A percentile compares a stretch with the other conserved stretches of the same genome.
phyloP scores from a whole-genome alignment of 345 rosid species.

The Streptanthus diversifolius region DNA sequence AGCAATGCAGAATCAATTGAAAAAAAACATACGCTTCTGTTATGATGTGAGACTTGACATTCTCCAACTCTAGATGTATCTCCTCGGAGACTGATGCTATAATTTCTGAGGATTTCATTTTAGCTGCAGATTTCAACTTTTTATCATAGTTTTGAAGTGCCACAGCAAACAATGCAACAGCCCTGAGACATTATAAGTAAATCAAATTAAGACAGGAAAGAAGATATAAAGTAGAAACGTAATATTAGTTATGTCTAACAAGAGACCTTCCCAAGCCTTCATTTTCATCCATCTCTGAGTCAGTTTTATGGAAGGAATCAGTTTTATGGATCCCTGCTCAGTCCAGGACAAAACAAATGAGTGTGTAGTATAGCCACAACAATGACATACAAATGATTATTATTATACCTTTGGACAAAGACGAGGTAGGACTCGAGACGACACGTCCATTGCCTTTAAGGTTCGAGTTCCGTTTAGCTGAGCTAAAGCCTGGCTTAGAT shows the following conservation, averaged over 20 bases:
- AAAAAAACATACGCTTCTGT: slow-evolving; percentile 57
- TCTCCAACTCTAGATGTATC: slow-evolving; percentile 57
- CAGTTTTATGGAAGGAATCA: slow-evolving; percentile 41
- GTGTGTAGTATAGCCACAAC: background rate
- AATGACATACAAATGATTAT: slow-evolving; percentile 11
- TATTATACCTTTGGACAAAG: slow-evolving; percentile 54
- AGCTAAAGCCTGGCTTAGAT: slow-evolving; percentile 37
- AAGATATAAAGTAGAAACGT: slow-evolving; percentile 4
- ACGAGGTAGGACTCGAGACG: slow-evolving; percentile 38
- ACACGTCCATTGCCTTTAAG: slow-evolving; percentile 36
- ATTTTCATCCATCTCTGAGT: slow-evolving; percentile 52
- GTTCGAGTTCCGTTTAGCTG: slow-evolving; percentile 45
- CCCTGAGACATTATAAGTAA: slow-evolving; percentile 52
- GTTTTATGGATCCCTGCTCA: slow-evolving; percentile 44
- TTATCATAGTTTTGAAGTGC: slow-evolving; percentile 63
- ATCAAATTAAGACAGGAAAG: slow-evolving; percentile 25
- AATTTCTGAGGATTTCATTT: slow-evolving; percentile 70
- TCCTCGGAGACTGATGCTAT: slow-evolving; percentile 66
- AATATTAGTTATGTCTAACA: slow-evolving; percentile 10
- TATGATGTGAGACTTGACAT: slow-evolving; percentile 62
- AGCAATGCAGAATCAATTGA: slow-evolving; percentile 9
- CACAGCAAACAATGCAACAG: slow-evolving; percentile 52
- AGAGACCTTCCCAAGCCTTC: slow-evolving; percentile 75
- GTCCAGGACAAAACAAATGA: slow-evolving; percentile 12
- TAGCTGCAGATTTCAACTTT: slow-evolving; percentile 62